Base-by-base conservation (phyloP, 75 land plant genomes). In the Selaginella tamariscina region DNA sequence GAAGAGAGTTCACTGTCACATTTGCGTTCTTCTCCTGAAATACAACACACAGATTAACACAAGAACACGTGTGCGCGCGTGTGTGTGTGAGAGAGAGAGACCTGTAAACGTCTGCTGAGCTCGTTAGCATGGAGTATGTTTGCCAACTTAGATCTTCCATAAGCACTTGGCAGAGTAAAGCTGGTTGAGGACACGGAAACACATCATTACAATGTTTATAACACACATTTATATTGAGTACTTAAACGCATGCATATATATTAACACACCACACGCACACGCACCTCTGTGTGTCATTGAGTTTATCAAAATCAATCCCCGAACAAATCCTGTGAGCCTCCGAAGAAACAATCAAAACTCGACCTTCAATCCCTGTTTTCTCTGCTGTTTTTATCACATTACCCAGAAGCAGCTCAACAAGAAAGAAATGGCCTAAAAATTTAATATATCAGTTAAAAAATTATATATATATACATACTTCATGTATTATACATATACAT, bases 61-160 rank as follows among this genome's bases (percentile, higher is more conserved):
- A 23, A 21, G 23, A 23, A 59, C n/a, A n/a, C n/a, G n/a, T n/a
- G n/a, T n/a, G n/a, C n/a, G n/a, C n/a, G n/a, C n/a, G n/a, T n/a
- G n/a, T n/a, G n/a, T n/a, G n/a, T n/a, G n/a, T n/a, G n/a, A 59
- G 23, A 9, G 21, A 21, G 21, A 21, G 24, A 8, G 5, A 84
- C 86, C 76, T 82, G 31, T 23, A 84, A 69, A 1, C 86, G 86
- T 20, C 80, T 73, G 0, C 79, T 56, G 29, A 82, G 79, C 66
- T 84, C 85, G 18, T 82, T 72, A 33, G 85, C 82, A 74, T 84
- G 87, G 56, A 82, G 65, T 26, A 82, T 67, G 68, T 77, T 82
- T 27, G 85, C 84, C 27, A 84, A 39, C 32, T 84, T 84, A 54
- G 87, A 84, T 72, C 79, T 84, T 31, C 85, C 87, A 59, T 84